phyloP scores from a whole-genome alignment of 2,329 filamentous ascomycete genomes.

The Cladosporium sp. region DNA sequence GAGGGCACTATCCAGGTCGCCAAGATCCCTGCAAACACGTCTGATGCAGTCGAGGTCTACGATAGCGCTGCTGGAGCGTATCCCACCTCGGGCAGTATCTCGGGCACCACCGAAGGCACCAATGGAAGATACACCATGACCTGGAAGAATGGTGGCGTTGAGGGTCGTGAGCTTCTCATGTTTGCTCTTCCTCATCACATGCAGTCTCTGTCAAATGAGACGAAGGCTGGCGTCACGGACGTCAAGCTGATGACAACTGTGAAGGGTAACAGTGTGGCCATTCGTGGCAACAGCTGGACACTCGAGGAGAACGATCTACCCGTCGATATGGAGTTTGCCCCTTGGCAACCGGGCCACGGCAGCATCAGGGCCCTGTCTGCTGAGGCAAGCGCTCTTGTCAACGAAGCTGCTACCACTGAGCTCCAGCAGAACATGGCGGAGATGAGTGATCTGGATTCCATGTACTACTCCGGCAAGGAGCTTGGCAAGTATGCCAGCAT shows the following conservation, averaged over 20 bases:
- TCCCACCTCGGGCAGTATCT: conserved; percentile 58
- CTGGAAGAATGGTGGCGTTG: conserved; percentile 67
- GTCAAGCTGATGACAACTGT: conserved; percentile 73
- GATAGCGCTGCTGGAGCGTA: conserved; percentile 75
- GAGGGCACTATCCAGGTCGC: conserved; percentile 76
- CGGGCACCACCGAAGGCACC: conserved; percentile 55
- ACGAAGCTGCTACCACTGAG: conserved; percentile 61
- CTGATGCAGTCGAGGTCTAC: conserved; percentile 61
- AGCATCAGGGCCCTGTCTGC: conserved; percentile 36
- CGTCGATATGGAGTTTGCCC: conserved; percentile 67
- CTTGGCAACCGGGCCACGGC: conserved; percentile 60
- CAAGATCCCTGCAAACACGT: conserved; percentile 57
- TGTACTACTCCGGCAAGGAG: conserved; percentile 81
- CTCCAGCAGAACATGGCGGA: conserved; percentile 68
- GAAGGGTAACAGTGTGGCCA: conserved; percentile 72
- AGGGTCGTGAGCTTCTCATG: conserved; percentile 63
- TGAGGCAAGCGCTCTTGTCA: conserved; percentile 45
- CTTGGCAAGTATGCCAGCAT: conserved; percentile 41
- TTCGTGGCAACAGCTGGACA: conserved; percentile 70
- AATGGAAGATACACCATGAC: conserved; percentile 67
- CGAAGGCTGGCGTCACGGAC: conserved; percentile 42
- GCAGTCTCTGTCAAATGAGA: conserved; percentile 62
- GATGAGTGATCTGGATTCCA: conserved; percentile 72
- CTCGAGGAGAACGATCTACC: conserved; percentile 73
- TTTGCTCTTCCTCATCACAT: conserved; percentile 85